Evolutionary conservation across 768 basidiomycete species (phyloP), one percentile per base, ranked within the genome.

Genomic region (Pleurotus tuoliensis): DNA sequence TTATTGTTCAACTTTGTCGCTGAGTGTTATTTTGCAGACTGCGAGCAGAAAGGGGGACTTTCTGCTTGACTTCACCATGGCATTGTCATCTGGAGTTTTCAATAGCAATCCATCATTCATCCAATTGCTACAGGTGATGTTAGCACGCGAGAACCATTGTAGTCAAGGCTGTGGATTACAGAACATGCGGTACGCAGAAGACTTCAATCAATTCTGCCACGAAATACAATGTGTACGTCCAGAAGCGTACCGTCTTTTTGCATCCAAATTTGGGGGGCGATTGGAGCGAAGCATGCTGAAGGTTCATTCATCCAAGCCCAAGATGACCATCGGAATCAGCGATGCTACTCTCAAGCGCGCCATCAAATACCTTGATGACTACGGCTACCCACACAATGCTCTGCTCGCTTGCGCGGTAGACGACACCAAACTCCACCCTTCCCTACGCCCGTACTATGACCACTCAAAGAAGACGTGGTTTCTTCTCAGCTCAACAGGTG

Each of bases 401-500:
- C 70, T 69, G 0, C 45, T 68, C 27, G 63, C 55, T 2, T 53
- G 75, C 0, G 64, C 64, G 47, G 72, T 69, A 24, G 72, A 77
- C 50, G 74, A 76, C 46, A 72, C 71, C 0, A 73, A 75, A 54
- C 64, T 75, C 0, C 59, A 62, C n/a, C 45, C 62, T 0, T 56
- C 61, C 0, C 60, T 67, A 13, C 61, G 64, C 0, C 61, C 65
- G 0, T 70, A 64, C 53, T 73, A 53, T 24, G 70, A 73, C 55
- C 22, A 27, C 4, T 27, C 27, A 27, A 27, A 27, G 6, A 27
- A 27, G 8, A 27, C 27, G 6, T 27, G 27, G 27, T 27, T 27
- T 27, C 27, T 27, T 8, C 27, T 27, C 8, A 5, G 27, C 27
- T 27, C 27, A 8, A 27, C 27, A 27, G 27, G 27, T 1, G 27